Evolutionary conservation across 345 rosid species (phyloP).

Genomic region (Turritis glabra): DNA sequence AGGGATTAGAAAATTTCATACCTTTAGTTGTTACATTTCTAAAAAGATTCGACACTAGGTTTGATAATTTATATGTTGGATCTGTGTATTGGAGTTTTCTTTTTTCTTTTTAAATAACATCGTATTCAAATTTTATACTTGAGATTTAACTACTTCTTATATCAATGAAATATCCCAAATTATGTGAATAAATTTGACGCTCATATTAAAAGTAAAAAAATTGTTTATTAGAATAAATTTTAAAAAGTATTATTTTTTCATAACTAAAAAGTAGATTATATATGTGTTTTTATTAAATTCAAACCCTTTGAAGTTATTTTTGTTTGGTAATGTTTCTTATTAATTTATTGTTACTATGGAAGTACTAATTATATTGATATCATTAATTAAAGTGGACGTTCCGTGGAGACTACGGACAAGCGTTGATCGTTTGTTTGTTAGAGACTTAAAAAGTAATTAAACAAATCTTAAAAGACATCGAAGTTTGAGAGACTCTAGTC

Average conservation of each 20-base stretch:
- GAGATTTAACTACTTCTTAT: neutral
- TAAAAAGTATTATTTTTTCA: too few species aligned
- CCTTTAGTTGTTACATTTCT: neutral
- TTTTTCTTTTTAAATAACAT: neutral
- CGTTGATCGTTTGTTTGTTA: constrained; percentile 24
- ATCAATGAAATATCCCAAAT: neutral
- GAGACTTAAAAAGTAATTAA: neutral
- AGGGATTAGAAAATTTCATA: neutral
- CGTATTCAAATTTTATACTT: neutral
- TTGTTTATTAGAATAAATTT: too few species aligned
- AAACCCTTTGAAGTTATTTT: neutral
- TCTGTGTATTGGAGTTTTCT: neutral
- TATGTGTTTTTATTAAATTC: too few species aligned
- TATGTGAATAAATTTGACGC: neutral
- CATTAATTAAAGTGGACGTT: constrained; percentile 9
- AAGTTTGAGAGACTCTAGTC: constrained; percentile 13
- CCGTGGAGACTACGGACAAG: constrained; percentile 38
- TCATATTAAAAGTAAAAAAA: neutral
- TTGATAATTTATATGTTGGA: neutral
- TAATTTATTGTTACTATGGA: neutral
- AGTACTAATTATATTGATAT: constrained; percentile 1
- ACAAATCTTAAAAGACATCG: constrained; percentile 5
- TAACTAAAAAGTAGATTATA: neutral
- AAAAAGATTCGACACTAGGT: neutral
- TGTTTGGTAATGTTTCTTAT: too few species aligned